phyloP scores from a whole-genome alignment of 2,329 filamentous ascomycete species.

The Aurifilum marmelostoma region DNA sequence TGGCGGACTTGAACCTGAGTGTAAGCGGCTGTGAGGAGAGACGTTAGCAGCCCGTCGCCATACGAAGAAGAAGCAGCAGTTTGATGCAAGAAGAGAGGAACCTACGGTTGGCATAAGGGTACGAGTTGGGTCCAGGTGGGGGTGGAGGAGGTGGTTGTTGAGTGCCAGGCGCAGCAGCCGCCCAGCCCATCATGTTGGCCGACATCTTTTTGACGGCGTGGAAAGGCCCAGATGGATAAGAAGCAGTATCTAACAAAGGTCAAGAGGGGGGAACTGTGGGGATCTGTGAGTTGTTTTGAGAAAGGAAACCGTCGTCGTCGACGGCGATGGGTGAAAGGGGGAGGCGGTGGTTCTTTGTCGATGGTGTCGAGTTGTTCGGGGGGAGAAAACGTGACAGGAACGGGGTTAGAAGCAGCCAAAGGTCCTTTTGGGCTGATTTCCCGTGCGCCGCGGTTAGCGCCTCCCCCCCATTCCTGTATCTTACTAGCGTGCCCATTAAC shows the following conservation, averaged over 20 bases:
- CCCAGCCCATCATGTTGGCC: slow-evolving; percentile 37
- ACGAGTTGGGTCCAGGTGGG: slow-evolving; percentile 39
- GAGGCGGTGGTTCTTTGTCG: slow-evolving; percentile 1
- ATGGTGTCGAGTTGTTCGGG: slow-evolving; percentile 4
- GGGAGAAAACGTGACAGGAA: not conserved
- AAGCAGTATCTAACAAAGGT: not conserved
- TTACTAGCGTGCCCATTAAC: not conserved
- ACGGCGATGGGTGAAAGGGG: not conserved
- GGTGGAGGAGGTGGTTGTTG: slow-evolving; percentile 42
- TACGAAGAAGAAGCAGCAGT: not conserved
- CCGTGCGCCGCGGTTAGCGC: not conserved
- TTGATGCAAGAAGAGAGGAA: slow-evolving; percentile 28
- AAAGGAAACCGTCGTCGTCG: not conserved
- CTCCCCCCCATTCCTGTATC: not conserved
- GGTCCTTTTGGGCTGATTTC: not conserved
- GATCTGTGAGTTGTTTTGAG: not conserved
- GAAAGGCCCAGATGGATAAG: slow-evolving; percentile 2
- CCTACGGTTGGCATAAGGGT: slow-evolving; percentile 46
- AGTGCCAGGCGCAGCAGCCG: slow-evolving; percentile 44
- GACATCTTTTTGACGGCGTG: slow-evolving; percentile 15
- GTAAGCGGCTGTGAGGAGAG: slow-evolving; percentile 54
- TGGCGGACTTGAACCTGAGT: slow-evolving; percentile 66
- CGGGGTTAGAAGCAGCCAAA: not conserved
- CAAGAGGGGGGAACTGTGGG: not conserved
- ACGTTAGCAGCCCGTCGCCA: slow-evolving; percentile 7